These are phyloP conservation scores for Marasmius fiardii DNA, from an alignment of 1,284 basidiomycete species.

Conservation along the genomic window DNA sequence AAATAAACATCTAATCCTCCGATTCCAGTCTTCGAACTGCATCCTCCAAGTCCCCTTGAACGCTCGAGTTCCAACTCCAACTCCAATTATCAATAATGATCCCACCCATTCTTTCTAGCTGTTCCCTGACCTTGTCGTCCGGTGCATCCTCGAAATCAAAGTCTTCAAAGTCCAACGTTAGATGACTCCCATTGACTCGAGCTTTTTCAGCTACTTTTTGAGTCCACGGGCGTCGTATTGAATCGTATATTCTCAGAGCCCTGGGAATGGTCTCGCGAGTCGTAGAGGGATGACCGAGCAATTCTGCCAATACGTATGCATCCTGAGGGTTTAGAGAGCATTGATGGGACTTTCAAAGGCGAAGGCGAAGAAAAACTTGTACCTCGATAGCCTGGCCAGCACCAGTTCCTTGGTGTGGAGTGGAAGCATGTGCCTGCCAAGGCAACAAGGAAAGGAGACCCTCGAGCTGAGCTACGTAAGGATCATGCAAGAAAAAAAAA, in stretches of 20 bases:
- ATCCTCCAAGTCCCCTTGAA: conserved; percentile 27
- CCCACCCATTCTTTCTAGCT: conserved; percentile 24
- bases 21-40: conserved; percentile 11
- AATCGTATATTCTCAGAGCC: conserved; percentile 38
- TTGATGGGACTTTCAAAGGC: conserved; percentile 12
- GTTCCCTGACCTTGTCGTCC: conserved; percentile 13
- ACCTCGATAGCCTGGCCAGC: conserved; percentile 58
- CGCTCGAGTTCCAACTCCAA: conserved; percentile 37
- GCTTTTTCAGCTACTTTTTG: conserved; percentile 25
- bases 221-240: conserved; percentile 38
- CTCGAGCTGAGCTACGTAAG: background rate
- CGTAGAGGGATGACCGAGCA: conserved; percentile 39
- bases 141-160: conserved; percentile 19
- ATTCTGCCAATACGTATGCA: conserved; percentile 35
- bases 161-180: conserved; percentile 28
- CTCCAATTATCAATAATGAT: conserved; percentile 29
- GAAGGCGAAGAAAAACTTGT: conserved; percentile 11
- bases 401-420: conserved; percentile 52
- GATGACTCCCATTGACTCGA: conserved; percentile 30
- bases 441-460: background rate
- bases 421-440: conserved; percentile 57
- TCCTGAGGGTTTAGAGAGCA: conserved; percentile 24
- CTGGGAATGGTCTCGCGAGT: conserved; percentile 29
- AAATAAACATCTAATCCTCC: background rate
- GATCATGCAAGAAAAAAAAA: background rate